Base-by-base conservation (phyloP, 2,329 filamentous ascomycete species). In the Penicillium sp. region DNA sequence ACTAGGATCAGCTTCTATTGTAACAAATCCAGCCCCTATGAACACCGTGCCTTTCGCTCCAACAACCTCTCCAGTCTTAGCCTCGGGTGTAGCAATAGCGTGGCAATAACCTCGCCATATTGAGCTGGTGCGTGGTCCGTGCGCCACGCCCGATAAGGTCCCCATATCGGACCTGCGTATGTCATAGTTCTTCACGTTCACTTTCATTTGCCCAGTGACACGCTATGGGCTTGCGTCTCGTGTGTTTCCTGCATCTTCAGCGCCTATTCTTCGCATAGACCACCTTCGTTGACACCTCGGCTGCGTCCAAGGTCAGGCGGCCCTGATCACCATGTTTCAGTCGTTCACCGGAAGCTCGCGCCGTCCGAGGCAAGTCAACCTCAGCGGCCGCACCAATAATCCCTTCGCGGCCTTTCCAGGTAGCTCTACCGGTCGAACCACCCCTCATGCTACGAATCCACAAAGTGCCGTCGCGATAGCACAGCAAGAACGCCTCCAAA, bases 321-420 rank as follows among this genome's bases (percentile, higher is more conserved):
- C 54, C 55, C 22, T 37, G 17, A 58, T 56, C 54, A 61, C 72
- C 67, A 97, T 97, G 94, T 96, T 95, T 79, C 88, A 90, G 62
- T 92, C 90, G 55, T 99, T 99, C 79, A 95, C 91, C 25, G 95
- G 95, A 68, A 91, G 81, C 77, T 91, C 92, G 69, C 88, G 91
- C 71, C 90, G 91, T 67, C 89, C 90, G 62, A 89, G 95, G 66
- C 93, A 97, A 75, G 92, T 98, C 73, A 97, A 98, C 78, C 88
- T 99, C 62, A 95, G 92, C 66, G 95, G 92, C 63, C 89, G 93
- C 68, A 86, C 86, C 65, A 82, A 82, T 53, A 96, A 96, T 71
- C 91, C 92, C 3, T 96, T 95, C 75, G 88, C 84, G 54, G 77
- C 76, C 55, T 75, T 84, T 61, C 85, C 85, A 66, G 65, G 66